Base-by-base conservation (phyloP, 2,329 filamentous ascomycete genomes). In the Colletotrichum ledebouriae region DNA sequence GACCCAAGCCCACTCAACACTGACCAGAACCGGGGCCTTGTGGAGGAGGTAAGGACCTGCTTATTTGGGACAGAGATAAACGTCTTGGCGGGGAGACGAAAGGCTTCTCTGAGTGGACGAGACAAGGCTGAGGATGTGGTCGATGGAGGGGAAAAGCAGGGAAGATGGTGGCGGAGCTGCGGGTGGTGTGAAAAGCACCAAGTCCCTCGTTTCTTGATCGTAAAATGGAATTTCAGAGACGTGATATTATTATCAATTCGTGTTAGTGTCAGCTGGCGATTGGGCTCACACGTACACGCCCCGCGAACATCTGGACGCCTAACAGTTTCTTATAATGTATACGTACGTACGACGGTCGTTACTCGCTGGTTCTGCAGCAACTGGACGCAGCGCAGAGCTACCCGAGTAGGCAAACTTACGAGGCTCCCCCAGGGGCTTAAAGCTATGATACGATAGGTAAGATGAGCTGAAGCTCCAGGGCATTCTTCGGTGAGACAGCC, bases 31-130 rank as follows among this genome's bases (percentile, higher is more conserved):
- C 13, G 11, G 63, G 46, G 37, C 10, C 46, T n/a, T 64, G 65
- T 65, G 65, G 65, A 65, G 61, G 61, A 69, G 66, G 66, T 69
- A 69, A 65, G 55, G 65, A 66, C 61, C 66, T 69, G 66, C 66
- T 59, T 65, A 56, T 65, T 69, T 60, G n/a, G 66, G 55, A 12
- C 55, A 69, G 61, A 69, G 66, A 69, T 69, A 69, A 66, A 69
- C 34, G 61, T 60, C 66, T 69, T 69, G 66, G 66, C 61, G 66
- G 66, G 56, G 66, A 69, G 66, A 65, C 10, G 22, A 39, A 37
- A 5, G 34, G 9, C 13, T 34, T 37, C 25, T 50, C 47, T 69
- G 66, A 66, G 33, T 69, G 66, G 66, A 34, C 42, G 41, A 50
- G 17, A 29, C 9, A 15, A 34, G 22, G 47, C 53, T 39, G 34